These are phyloP conservation scores for Pythium rhizo-oryzae DNA, from an alignment of 352 stramenopile genomes.

Conservation along the genomic window DNA sequence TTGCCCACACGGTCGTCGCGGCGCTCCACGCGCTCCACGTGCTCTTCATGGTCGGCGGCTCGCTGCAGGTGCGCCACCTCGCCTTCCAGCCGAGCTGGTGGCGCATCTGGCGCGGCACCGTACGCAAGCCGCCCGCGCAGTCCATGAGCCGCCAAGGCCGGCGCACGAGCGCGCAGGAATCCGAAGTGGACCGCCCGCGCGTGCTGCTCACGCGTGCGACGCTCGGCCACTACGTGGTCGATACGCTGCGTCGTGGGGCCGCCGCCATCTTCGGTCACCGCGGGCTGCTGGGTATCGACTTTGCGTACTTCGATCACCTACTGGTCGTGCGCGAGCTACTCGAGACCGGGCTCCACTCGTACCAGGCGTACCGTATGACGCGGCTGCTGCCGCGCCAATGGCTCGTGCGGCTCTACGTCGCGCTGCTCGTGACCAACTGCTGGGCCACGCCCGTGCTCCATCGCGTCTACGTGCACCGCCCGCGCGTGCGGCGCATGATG, in stretches of 20 bases:
- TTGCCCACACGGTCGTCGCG: neutral
- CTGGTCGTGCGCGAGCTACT: neutral
- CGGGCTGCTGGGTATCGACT: neutral
- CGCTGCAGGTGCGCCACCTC: neutral
- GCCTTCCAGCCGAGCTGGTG: neutral
- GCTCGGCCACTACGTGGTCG: neutral
- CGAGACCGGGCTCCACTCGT: neutral
- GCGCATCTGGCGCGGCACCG: neutral
- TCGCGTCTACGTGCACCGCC: neutral
- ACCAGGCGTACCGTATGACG: conserved; percentile 2
- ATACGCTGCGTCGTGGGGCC: neutral
- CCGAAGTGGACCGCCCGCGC: neutral
- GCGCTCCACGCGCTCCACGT: neutral
- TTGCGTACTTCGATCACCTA: neutral
- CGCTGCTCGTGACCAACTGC: conserved; percentile 12
- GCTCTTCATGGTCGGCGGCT: neutral
- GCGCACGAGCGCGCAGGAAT: no score
- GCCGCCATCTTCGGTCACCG: neutral
- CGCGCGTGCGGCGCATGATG: neutral
- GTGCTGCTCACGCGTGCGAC: neutral
- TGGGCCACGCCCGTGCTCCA: neutral
- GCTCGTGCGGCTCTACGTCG: conserved; percentile 22
- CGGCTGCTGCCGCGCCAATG: neutral
- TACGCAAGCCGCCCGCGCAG: neutral
- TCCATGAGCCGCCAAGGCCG: neutral